Evolutionary conservation across 2,329 filamentous ascomycete species (phyloP).

Genomic region (Parafenestella ontariensis): DNA sequence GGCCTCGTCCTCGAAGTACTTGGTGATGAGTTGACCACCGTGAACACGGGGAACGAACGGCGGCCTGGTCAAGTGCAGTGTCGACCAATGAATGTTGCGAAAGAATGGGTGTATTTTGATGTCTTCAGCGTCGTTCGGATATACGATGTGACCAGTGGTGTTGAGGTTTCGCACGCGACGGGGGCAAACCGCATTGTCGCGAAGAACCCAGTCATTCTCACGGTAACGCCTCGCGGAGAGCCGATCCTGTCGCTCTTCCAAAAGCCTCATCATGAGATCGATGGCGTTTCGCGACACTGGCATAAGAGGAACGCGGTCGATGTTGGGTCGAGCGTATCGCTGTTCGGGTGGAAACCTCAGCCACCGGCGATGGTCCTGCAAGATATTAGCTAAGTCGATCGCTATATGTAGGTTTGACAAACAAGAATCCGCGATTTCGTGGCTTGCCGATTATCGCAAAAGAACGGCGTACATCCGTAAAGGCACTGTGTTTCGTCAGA

Average conservation of each 20-base stretch:
- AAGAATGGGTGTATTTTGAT: constrained; percentile 93
- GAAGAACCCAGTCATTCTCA: constrained; percentile 63
- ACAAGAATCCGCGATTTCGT: constrained; percentile 88
- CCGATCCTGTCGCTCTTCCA: constrained; percentile 76
- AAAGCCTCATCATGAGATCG: constrained; percentile 75
- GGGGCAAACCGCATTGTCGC: constrained; percentile 31
- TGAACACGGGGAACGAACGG: constrained; percentile 80
- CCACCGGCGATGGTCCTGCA: constrained; percentile 71
- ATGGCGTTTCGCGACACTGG: constrained; percentile 74
- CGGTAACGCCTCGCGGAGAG: constrained; percentile 79
- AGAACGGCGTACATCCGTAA: constrained; percentile 90
- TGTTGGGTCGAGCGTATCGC: constrained; percentile 61
- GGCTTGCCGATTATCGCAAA: constrained; percentile 78
- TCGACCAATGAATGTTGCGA: constrained; percentile 77
- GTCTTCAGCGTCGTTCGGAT: constrained; percentile 82
- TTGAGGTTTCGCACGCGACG: constrained; percentile 37
- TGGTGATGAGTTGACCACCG: constrained; percentile 64
- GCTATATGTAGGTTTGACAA: constrained; percentile 39
- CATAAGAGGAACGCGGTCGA: constrained; percentile 46
- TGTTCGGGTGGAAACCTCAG: constrained; percentile 72
- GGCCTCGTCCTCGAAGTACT: constrained; percentile 88
- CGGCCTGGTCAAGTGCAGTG: constrained; percentile 72
- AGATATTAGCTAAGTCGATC: constrained; percentile 17
- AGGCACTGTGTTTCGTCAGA: constrained; percentile 67
- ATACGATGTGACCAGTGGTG: constrained; percentile 70